phyloP scores from a whole-genome alignment of 768 basidiomycete genomes.

The Lentinus brumalis region DNA sequence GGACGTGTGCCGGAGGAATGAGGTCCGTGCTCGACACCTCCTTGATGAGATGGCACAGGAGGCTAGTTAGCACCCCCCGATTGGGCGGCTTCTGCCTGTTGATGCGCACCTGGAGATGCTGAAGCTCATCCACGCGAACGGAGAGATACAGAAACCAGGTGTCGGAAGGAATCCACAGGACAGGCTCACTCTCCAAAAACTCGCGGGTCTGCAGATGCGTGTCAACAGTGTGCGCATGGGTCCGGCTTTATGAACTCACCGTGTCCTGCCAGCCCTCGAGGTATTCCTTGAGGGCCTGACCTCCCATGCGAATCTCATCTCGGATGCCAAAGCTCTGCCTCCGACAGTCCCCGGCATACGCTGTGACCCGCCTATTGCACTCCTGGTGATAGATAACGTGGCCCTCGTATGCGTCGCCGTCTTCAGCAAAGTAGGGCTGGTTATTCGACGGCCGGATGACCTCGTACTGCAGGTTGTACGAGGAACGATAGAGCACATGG shows the following conservation, averaged over 20 bases:
- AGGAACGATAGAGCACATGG: conserved; percentile 17
- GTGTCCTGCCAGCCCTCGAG: too few relatives aligned
- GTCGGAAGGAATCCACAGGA: background rate
- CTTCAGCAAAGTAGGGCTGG: background rate
- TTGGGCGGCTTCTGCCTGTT: too few relatives aligned
- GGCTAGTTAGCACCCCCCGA: too few relatives aligned
- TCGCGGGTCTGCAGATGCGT: background rate
- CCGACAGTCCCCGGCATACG: too few relatives aligned
- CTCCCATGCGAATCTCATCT: background rate
- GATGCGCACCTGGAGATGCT: too few relatives aligned
- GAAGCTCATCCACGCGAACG: too few relatives aligned
- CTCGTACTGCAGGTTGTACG: conserved; percentile 26
- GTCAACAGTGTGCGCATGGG: too few relatives aligned
- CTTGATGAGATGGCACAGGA: too few relatives aligned
- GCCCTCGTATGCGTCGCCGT: background rate
- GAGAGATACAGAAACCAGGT: too few relatives aligned
- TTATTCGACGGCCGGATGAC: background rate
- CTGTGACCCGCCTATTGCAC: background rate
- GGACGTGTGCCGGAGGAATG: too few relatives aligned
- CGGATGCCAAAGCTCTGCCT: background rate
- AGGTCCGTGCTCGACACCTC: too few relatives aligned
- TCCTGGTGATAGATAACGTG: background rate
- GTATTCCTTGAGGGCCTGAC: background rate
- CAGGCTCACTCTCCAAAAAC: background rate
- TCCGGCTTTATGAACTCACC: too few relatives aligned